Evolutionary conservation across 495 filamentous ascomycete species (phyloP), one percentile per base, ranked within the genome.

Genomic region (Tuber microsphaerosporum): DNA sequence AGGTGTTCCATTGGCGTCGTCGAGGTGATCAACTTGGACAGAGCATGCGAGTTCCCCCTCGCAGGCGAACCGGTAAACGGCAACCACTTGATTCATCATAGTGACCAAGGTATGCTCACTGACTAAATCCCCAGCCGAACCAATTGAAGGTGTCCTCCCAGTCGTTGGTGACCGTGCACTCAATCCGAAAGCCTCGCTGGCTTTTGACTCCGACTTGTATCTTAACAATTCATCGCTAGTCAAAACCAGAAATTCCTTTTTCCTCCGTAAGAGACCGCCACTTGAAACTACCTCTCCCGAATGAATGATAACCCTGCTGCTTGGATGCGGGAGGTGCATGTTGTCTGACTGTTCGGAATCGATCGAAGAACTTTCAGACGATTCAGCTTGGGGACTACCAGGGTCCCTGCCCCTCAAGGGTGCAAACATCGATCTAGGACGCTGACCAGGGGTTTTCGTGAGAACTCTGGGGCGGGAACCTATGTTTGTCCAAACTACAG

Each of bases 211-310:
- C 31, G 87, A 85, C 83, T 93, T 96, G 84, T 93, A 93, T 69
- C 93, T 90, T 75, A 97, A 82, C 56, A 99, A 83, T 83, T 97
- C 91, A 39, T 89, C 89, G 70, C 94, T 90, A 16, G 94, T 97
- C 48, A 97, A 87, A n/a, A 97, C 95, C 44, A 97, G 85, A 78
- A 93, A 97, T 76, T 96, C 93, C 80, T 89, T 92, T 85, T 92
- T 94, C 83, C 92, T 91, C 83, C 92, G 88, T 83, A 97, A 89
- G 84, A 97, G 88, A 68, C 91, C 89, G 42, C 90, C 89, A 46
- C 92, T 92, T 2, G 91, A 91, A 84, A 97, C 93, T 39, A 96
- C 88, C 77, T 93, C 90, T 4, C 93, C 93, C 2, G 76, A 76
- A 69, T 82, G 75, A 34, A 83, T 51, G 45, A 82, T 71, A 20